Evolutionary conservation across 202 grass and related monocot species (phyloP).

Genomic region (Panicum virgatum): DNA sequence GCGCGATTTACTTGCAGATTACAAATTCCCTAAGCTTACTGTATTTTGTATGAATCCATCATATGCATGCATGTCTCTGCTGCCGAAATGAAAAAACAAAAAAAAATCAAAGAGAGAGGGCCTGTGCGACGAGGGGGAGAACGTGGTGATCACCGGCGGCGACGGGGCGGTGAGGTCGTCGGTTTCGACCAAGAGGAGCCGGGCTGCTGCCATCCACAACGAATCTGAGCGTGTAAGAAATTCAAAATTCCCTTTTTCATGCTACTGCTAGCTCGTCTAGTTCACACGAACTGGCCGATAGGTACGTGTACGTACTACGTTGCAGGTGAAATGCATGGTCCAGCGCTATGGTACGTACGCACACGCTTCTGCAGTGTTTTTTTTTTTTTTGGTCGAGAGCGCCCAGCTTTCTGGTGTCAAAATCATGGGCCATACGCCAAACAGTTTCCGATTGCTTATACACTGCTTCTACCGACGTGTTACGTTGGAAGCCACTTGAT

Average conservation of each 20-base stretch:
- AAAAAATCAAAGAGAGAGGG: conserved; percentile 44
- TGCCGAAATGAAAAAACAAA: background rate
- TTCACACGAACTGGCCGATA: background rate
- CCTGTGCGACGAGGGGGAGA: conserved; percentile 58
- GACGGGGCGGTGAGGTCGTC: conserved; percentile 49
- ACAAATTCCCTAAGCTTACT: background rate
- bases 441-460: background rate
- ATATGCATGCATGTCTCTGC: conserved; percentile 3
- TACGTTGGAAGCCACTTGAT: background rate
- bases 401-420: background rate
- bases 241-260: background rate
- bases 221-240: conserved; percentile 94
- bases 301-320: background rate
- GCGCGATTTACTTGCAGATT: background rate
- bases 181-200: conserved; percentile 67
- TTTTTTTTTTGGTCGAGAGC: conserved; percentile 1
- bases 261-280: background rate
- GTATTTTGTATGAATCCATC: background rate
- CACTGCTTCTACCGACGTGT: background rate
- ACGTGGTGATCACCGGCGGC: conserved; percentile 37
- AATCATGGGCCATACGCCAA: background rate
- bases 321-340: background rate
- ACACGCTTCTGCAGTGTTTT: background rate
- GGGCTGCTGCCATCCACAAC: conserved; percentile 76
- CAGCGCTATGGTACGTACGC: background rate